phyloP scores from a whole-genome alignment of 2,329 filamentous ascomycete species.

The Pseudogymnoascus sp. region DNA sequence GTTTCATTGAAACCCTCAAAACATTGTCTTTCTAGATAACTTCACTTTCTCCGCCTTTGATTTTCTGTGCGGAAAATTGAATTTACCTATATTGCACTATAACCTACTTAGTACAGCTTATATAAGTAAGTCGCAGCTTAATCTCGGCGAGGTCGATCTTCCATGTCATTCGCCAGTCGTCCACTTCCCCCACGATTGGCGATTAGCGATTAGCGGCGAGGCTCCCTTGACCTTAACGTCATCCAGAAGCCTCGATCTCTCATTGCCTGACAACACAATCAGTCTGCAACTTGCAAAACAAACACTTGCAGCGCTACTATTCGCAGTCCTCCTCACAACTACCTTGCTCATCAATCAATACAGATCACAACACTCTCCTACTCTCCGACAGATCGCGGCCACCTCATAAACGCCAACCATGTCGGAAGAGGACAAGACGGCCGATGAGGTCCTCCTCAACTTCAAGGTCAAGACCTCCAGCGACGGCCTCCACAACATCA shows the following conservation, averaged over 20 bases:
- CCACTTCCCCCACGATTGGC: neutral
- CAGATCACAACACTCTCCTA: neutral
- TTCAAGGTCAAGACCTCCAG: conserved; percentile 98
- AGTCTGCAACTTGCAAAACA: neutral
- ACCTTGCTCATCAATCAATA: neutral
- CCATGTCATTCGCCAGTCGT: neutral
- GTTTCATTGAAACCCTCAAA: neutral
- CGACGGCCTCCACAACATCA: conserved; percentile 76
- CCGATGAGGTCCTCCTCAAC: conserved; percentile 66
- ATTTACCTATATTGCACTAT: neutral
- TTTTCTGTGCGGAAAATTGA: neutral
- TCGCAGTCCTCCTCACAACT: neutral
- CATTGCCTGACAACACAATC: neutral
- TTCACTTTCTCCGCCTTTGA: neutral
- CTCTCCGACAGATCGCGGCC: neutral
- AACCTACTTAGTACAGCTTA: neutral
- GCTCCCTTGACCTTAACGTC: neutral
- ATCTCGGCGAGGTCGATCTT: neutral
- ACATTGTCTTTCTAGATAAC: neutral
- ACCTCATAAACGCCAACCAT: conserved; percentile 32
- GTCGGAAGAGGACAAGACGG: conserved; percentile 54
- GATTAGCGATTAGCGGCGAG: neutral
- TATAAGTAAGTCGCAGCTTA: neutral
- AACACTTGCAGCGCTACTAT: neutral
- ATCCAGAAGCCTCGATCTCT: neutral